A percentile compares a stretch with the other conserved stretches of the same genome.
Evolutionary conservation across 2,329 filamentous ascomycete genomes (phyloP).

Genomic region (Dothiorella sarmentorum): DNA sequence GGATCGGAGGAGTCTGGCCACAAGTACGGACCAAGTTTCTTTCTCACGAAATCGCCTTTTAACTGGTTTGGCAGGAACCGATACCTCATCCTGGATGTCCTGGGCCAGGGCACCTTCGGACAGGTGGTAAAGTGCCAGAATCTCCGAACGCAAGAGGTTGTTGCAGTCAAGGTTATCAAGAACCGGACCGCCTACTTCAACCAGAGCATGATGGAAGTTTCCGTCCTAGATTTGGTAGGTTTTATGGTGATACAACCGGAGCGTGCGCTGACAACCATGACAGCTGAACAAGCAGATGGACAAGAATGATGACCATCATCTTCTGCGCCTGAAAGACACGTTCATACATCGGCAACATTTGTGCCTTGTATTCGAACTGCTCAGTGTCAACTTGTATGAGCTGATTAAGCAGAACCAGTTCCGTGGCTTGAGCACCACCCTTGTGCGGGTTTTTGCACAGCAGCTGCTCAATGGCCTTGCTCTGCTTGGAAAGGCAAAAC

Average conservation of each 20-base stretch:
- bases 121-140: constrained; percentile 99
- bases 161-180: constrained; percentile 98
- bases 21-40: constrained; percentile 62
- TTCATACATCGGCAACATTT: constrained; percentile 98
- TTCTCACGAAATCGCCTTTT: constrained; percentile 18
- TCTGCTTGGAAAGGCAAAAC: constrained; percentile 87
- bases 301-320: constrained; percentile 97
- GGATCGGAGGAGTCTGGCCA: constrained; percentile 97
- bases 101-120: constrained; percentile 96
- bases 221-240: constrained; percentile 84
- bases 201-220: constrained; percentile 99
- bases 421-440: constrained; percentile 89
- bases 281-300: constrained; percentile 97
- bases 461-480: constrained; percentile 91
- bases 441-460: constrained; percentile 96
- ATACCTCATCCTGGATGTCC: constrained; percentile 93
- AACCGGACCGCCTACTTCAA: constrained; percentile 99
- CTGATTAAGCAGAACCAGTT: constrained; percentile 99
- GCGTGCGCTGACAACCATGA: constrained; percentile 17
- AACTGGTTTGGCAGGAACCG: constrained; percentile 62
- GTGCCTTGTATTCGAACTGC: constrained; percentile 85
- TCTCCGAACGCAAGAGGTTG: constrained; percentile 94
- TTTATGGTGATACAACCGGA: background rate
- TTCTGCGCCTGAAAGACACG: constrained; percentile 90
- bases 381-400: constrained; percentile 97